Conservation (phyloP, 345 rosid species). For the Brassica carinata region DNA sequence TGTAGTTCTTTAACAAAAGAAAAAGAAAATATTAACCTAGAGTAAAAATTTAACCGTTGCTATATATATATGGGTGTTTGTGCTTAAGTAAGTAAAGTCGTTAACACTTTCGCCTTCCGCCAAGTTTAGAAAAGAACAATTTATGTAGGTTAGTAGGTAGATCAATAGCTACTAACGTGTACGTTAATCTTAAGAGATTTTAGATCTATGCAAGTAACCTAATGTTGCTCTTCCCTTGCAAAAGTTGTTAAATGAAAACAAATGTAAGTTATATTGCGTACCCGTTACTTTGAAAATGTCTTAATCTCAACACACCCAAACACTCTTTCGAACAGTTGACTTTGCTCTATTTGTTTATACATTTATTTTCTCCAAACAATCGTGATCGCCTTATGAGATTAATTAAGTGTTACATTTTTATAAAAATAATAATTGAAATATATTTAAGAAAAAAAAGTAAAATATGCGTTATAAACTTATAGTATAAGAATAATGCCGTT, state of each 20-base stretch:
- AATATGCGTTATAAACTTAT: constrained; percentile 13
- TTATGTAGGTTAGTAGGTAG: neutral
- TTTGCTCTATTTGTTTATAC: constrained; percentile 5
- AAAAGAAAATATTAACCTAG: neutral
- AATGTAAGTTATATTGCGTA: constrained; percentile 14
- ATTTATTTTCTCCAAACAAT: constrained; percentile 18
- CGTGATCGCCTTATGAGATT: neutral
- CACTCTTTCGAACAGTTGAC: constrained; percentile 38
- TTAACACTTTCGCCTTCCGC: neutral
- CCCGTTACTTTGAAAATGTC: constrained; percentile 34
- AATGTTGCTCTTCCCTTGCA: neutral
- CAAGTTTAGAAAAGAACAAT: neutral
- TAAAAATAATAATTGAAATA: neutral
- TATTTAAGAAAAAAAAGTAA: neutral
- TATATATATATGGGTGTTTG: neutral
- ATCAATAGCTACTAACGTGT: neutral
- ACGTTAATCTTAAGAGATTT: neutral
- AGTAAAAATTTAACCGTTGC: neutral
- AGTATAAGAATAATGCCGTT: constrained; percentile 23
- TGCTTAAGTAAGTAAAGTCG: neutral
- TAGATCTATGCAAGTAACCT: constrained; percentile 1
- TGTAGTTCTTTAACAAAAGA: neutral
- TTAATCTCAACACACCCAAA: constrained; percentile 31
- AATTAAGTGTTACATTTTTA: constrained; percentile 2
- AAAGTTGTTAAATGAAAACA: constrained; percentile 16